Conservation (phyloP, 2,329 filamentous ascomycete genomes). For the Penicillium sp. region DNA sequence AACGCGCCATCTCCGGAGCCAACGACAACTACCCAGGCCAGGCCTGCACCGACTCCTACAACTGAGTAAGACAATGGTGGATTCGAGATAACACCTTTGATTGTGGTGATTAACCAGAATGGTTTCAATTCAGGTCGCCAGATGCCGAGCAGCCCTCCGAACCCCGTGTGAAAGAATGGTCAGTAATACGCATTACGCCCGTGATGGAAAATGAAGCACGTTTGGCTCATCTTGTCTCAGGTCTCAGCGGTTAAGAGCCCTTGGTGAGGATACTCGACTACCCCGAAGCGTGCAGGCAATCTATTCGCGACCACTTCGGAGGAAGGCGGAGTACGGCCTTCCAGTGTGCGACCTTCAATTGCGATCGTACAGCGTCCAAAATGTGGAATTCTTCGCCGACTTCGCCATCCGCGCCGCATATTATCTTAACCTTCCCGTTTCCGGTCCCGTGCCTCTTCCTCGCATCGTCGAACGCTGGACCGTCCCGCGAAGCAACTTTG, state of each 20-base stretch:
- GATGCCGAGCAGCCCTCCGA: conserved; percentile 13
- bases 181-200: conserved; percentile 8
- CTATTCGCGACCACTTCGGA: conserved; percentile 79
- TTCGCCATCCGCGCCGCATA: conserved; percentile 94
- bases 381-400: conserved; percentile 91
- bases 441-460: conserved; percentile 81
- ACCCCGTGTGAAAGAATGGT: conserved; percentile 31
- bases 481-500: conserved; percentile 82
- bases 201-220: not conserved
- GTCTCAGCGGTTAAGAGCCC: conserved; percentile 36
- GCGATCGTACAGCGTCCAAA: conserved; percentile 84
- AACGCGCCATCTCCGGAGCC: conserved; percentile 15
- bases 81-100: not conserved
- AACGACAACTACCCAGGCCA: conserved; percentile 9
- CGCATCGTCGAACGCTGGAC: conserved; percentile 91
- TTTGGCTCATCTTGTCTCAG: conserved; percentile 22
- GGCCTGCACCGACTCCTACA: conserved; percentile 3
- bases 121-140: conserved; percentile 10
- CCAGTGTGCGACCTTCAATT: conserved; percentile 89
- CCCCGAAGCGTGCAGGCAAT: conserved; percentile 81
- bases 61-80: conserved; percentile 11
- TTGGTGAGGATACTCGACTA: conserved; percentile 52
- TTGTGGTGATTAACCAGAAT: conserved; percentile 4
- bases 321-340: conserved; percentile 70
- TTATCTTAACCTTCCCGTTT: conserved; percentile 82